Base-by-base conservation (phyloP, 2,329 filamentous ascomycete species). In the Calycina herbarum region DNA sequence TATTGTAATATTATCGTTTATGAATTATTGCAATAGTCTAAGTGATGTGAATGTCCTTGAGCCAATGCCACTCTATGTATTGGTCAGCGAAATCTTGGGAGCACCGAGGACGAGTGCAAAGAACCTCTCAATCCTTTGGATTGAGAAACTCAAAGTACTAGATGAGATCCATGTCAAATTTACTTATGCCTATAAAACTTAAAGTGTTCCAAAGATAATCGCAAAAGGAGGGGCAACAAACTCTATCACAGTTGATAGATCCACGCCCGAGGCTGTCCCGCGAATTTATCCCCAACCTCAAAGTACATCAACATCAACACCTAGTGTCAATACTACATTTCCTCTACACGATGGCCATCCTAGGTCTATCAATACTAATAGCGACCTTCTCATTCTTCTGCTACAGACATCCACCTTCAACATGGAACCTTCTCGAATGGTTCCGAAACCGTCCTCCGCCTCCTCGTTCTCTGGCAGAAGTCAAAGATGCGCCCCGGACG, bases 341-440 rank as follows among this genome's bases (percentile, higher is more conserved):
- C 15, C 15, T 31, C 29, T 2, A n/a, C n/a, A 57, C 27, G 29
- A 88, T 88, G 85, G 83, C 80, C 68, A 75, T 87, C 72, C 72
- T 89, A 68, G 86, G 85, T 69, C 77, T 89, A 68, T 86, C 86
- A n/a, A 79, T 90, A 68, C 80, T 89, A 72, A 75, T 89, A 69
- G 86, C 83, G 56, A 86, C 86, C 0, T 77, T 89, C 64, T 81
- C 88, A 57, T 85, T 83, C 72, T 76, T 89, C 68, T 78, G 83
- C 71, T 79, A 88, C 67, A 81, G 82, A 51, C 83, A 83, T 64
- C 83, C 82, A 60, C 77, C 80, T 57, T 82, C 85, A 77, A 76
- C 86, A 59, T 78, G 79, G 70, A 76, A 75, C 0, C 76, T 82
- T 48, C 71, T 81, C 40, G 69, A 72, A 13, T 79, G 75, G 73